Evolutionary conservation across 257 asterid species (phyloP).

Genomic region (Mentha longifolia): DNA sequence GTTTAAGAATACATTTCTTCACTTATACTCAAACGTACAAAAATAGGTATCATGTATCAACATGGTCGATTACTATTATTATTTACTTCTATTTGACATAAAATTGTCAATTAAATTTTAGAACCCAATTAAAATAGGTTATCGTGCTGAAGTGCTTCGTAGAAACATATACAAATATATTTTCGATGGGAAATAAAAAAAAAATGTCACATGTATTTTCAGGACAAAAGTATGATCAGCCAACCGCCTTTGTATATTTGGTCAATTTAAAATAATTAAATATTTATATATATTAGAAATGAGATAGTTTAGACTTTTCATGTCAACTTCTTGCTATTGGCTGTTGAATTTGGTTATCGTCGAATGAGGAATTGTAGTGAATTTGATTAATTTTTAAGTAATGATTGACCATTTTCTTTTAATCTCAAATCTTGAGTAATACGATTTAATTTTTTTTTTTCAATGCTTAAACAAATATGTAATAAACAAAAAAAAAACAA

Average conservation of each 20-base stretch:
- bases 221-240: not conserved
- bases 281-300: not conserved
- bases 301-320: not conserved
- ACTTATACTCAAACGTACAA: too few relatives aligned
- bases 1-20: too few relatives aligned
- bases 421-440: not conserved
- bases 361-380: not conserved
- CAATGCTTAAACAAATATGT: too few relatives aligned
- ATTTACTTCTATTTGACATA: too few relatives aligned
- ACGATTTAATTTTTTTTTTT: not conserved
- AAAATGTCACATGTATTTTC: not conserved
- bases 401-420: not conserved
- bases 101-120: too few relatives aligned
- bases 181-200: not conserved
- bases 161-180: not conserved
- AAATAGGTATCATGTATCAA: too few relatives aligned
- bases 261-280: slow-evolving; percentile 15
- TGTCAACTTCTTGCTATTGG: slow-evolving; percentile 30
- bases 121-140: too few relatives aligned
- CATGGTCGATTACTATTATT: too few relatives aligned
- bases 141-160: not conserved
- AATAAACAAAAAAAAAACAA: not conserved
- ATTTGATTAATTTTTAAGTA: not conserved
- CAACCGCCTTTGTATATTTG: slow-evolving; percentile 17
- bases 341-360: not conserved